phyloP scores from a whole-genome alignment of 129 eudicot genomes.

The Flaveria linearis region DNA sequence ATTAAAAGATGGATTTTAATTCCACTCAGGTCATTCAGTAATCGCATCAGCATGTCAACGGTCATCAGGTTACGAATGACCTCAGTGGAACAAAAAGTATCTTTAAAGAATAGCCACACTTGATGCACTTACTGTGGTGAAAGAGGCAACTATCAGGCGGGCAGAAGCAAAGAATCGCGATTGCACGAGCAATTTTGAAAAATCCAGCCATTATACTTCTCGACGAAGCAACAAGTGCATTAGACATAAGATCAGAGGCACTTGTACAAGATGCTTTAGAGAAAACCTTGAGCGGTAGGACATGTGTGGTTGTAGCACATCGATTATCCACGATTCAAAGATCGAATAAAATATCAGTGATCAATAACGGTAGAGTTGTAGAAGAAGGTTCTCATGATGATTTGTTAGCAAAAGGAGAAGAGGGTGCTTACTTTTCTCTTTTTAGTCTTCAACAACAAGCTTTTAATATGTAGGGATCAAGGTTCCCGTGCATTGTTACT shows the following conservation, averaged over 20 bases:
- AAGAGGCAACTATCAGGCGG: constrained; percentile 63
- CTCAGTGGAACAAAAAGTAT: background rate
- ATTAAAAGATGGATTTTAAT: background rate
- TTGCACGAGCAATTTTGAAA: constrained; percentile 40
- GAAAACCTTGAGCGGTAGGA: constrained; percentile 45
- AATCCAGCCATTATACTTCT: constrained; percentile 44
- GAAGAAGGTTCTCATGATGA: constrained; percentile 72
- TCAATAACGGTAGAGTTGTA: constrained; percentile 60
- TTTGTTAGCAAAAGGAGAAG: constrained; percentile 59
- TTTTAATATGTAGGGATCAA: constrained; percentile 4
- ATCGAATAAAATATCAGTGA: constrained; percentile 49
- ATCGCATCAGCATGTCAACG: background rate
- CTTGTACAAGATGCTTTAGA: constrained; percentile 48
- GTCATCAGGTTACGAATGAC: background rate
- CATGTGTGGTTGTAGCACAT: constrained; percentile 49
- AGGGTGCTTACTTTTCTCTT: constrained; percentile 64
- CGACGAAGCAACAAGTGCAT: constrained; percentile 56
- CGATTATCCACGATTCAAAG: constrained; percentile 45
- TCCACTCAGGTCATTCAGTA: background rate
- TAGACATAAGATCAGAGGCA: constrained; percentile 47
- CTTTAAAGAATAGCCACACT: background rate
- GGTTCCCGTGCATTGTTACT: background rate
- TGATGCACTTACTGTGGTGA: constrained; percentile 50
- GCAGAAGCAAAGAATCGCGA: constrained; percentile 43
- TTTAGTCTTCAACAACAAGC: constrained; percentile 61